Evolutionary conservation across 805 yeast species (phyloP), one percentile per base, ranked within the genome.

Genomic region (Ogataea zsoltii): DNA sequence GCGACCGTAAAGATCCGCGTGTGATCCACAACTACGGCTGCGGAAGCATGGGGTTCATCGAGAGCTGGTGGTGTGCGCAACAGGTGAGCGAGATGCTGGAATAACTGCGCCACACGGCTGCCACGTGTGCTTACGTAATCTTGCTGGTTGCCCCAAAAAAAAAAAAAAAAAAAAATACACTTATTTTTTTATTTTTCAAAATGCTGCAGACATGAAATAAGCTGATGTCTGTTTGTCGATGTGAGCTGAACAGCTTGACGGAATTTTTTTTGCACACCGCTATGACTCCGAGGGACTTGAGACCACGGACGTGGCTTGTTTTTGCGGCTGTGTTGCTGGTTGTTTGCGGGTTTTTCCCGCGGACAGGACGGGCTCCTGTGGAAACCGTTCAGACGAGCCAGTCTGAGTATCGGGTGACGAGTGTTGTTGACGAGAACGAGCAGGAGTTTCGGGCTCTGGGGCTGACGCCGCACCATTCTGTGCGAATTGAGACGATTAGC

Each of bases 1-100:
- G 51, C 12, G 71, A 68, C 41, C 29, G 41, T 1, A 13, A n/a
- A 2, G 36, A 51, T 29, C 23, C 45, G 17, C 44, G 38, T 12
- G 38, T 82, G 11, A 65, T 85, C 12, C 80, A 83, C 56, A 83
- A 80, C 26, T 85, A 85, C 58, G 90, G 91, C 4, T 77, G 82
- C 33, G 89, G 85, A 9, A 87, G 88, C 2, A 70, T 76, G 68
- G 90, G 90, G 1, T 85, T 72, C 55, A 88, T 84, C 54, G 65
- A 80, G 35, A 77, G 85, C 9, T 78, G 79, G 54, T 88, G 88
- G n/a, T 71, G 76, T 28, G 88, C 79, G 3, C 43, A 55, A 16
- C 69, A 68, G 43, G 80, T 76, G 0, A 49, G 57, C 23, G 51
- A 59, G 13, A 39, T 69, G 12, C 33, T 53, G 14, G 31, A 39